A percentile compares a stretch with the other conserved stretches of the same genome.
phyloP scores from a whole-genome alignment of 805 yeast genomes.

The Groenewaldozyma salmanticensis region DNA sequence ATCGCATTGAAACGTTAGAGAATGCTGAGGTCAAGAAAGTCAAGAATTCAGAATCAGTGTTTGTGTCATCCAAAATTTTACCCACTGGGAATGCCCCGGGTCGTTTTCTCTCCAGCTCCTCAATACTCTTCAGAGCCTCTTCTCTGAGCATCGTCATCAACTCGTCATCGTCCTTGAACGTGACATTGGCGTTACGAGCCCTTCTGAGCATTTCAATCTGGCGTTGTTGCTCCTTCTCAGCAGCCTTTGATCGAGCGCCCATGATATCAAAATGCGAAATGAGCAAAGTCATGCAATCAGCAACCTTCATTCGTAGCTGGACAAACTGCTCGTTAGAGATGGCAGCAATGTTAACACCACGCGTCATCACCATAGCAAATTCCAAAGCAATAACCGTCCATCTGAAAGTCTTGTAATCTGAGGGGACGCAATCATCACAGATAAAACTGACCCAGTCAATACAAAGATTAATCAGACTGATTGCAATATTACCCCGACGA shows the following conservation, averaged over 20 bases:
- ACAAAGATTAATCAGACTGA: conserved; percentile 63
- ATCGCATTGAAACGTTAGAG: conserved; percentile 82
- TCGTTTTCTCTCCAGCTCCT: conserved; percentile 51
- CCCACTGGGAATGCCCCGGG: conserved; percentile 54
- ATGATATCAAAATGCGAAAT: conserved; percentile 95
- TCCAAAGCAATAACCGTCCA: conserved; percentile 97
- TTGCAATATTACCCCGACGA: conserved; percentile 56
- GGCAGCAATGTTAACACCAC: conserved; percentile 79
- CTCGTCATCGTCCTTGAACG: conserved; percentile 45
- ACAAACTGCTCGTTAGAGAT: conserved; percentile 69
- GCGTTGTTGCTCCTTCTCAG: conserved; percentile 38
- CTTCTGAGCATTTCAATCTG: conserved; percentile 25
- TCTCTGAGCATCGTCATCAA: conserved; percentile 50
- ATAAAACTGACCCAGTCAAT: conserved; percentile 89
- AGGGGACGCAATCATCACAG: conserved; percentile 89
- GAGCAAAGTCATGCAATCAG: conserved; percentile 86
- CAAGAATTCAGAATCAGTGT: conserved; percentile 78
- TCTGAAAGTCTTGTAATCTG: conserved; percentile 81
- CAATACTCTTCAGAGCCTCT: conserved; percentile 57
- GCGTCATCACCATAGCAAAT: conserved; percentile 89
- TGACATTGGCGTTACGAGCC: conserved; percentile 22
- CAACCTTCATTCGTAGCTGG: conserved; percentile 67
- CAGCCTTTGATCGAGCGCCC: conserved; percentile 88
- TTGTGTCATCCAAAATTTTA: conserved; percentile 78
- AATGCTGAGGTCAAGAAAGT: conserved; percentile 81